Conservation (phyloP, 306 rosid genomes). For the Dryas alaskensis region DNA sequence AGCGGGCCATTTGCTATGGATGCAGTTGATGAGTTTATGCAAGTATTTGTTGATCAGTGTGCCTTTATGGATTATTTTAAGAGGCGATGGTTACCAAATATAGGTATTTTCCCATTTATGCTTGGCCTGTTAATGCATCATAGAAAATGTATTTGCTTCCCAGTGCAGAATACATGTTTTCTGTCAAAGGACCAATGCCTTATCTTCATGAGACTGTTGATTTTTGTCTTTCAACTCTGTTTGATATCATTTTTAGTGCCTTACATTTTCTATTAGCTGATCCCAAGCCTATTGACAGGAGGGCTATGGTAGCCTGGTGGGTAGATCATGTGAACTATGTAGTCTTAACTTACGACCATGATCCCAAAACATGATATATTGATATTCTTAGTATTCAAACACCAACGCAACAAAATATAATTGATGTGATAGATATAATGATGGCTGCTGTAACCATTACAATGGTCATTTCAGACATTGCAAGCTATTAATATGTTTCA, state of each 20-base stretch:
- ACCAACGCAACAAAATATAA: background rate
- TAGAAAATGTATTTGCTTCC: background rate
- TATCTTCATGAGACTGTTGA: background rate
- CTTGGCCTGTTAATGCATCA: conserved; percentile 7
- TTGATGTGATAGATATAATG: background rate
- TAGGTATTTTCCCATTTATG: conserved; percentile 49
- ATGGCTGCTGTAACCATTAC: background rate
- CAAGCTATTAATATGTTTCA: conserved; percentile 9
- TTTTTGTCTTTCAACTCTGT: conserved; percentile 7
- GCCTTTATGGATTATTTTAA: conserved; percentile 67
- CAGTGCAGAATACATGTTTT: background rate
- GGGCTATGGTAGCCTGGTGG: background rate
- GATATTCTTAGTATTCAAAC: background rate
- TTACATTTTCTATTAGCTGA: background rate
- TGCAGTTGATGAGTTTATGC: conserved; percentile 71
- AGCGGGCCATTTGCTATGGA: conserved; percentile 53
- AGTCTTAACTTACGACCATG: background rate
- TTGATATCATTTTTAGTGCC: background rate
- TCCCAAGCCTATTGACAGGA: conserved; percentile 1
- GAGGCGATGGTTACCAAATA: conserved; percentile 52
- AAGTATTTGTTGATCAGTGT: conserved; percentile 76
- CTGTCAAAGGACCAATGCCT: background rate
- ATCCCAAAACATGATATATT: background rate
- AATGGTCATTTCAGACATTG: conserved; percentile 8
- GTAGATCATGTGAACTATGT: background rate